Evolutionary conservation across 2,329 filamentous ascomycete species (phyloP), one percentile per base, ranked within the genome.

Genomic region (Xylariales sp.): DNA sequence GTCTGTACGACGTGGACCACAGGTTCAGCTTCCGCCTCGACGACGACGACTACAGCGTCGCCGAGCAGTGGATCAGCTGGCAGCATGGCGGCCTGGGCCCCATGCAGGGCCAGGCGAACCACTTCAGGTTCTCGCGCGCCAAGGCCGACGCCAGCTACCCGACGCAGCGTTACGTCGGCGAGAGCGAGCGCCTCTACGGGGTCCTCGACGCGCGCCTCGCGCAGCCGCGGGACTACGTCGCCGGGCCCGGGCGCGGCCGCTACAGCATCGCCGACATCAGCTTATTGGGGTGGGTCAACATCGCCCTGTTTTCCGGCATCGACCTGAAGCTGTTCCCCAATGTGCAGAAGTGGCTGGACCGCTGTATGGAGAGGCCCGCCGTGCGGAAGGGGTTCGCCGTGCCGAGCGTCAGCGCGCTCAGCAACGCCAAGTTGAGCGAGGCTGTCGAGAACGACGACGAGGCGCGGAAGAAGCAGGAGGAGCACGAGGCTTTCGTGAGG

Each of bases 1-100:
- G 82, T n/a, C 76, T 76, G 48, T 89, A 89, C 56, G 86, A 89
- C 58, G 67, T 69, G 0, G 78, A 86, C 41, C 59, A 84, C 64
- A 82, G 78, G 59, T 77, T 87, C 53, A 77, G 71, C 51, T 87
- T 78, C 59, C 73, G 76, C 22, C 51, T 59, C 34, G 60, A 59
- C 48, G 55, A 49, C 46, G 57, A 61, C 47, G 58, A 68, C 48
- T 59, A 65, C 46, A 57, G 56, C 38, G 56, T 57, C 31, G 66
- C 65, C 29, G 75, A 80, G 63, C 73, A 78, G 57, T 85, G 80
- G 81, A 71, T 81, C 47, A 73, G 74, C 28, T 85, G 79, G 78
- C 81, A 88, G 65, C 86, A 87, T 53, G 83, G 81, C n/a, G 84
- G 84, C 2, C 55, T 88, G 3, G 84, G 84, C 1, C 84, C 85